A percentile compares a stretch with the other conserved stretches of the same genome.
phyloP scores from a whole-genome alignment of 2,329 filamentous ascomycete species.

The Aspergillus niger region DNA sequence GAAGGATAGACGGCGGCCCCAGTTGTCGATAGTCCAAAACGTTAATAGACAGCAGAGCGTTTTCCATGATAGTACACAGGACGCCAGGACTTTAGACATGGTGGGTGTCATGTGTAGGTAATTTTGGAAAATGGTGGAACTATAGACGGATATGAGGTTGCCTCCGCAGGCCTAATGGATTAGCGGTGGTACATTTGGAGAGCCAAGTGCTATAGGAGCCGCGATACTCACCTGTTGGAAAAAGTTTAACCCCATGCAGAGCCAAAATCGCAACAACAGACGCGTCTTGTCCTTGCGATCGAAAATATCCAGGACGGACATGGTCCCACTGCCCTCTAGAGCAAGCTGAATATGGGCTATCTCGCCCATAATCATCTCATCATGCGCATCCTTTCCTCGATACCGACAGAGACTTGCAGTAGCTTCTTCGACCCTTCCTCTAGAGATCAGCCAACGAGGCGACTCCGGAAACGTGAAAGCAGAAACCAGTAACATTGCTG shows the following conservation, averaged over 20 bases:
- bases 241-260: constrained; percentile 53
- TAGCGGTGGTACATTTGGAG: neutral
- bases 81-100: constrained; percentile 8
- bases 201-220: too few relatives aligned
- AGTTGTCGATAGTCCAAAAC: constrained; percentile 12
- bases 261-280: constrained; percentile 52
- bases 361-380: constrained; percentile 45
- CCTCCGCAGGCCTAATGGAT: constrained; percentile 18
- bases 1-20: constrained; percentile 16
- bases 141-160: constrained; percentile 46
- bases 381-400: constrained; percentile 11
- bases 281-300: constrained; percentile 49
- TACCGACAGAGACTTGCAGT: constrained; percentile 13
- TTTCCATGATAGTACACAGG: constrained; percentile 16
- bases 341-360: constrained; percentile 51
- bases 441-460: constrained; percentile 33
- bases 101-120: constrained; percentile 2
- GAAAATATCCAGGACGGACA: constrained; percentile 43
- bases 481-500: constrained; percentile 25
- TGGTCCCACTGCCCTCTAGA: constrained; percentile 40
- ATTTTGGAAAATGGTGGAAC: constrained; percentile 12
- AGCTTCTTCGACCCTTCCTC: constrained; percentile 26
- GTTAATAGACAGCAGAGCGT: constrained; percentile 12
- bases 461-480: constrained; percentile 38
- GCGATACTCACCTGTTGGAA: constrained; percentile 40